Conservation (phyloP, 164 flowering plant species). For the Stephania yunnanensis region DNA sequence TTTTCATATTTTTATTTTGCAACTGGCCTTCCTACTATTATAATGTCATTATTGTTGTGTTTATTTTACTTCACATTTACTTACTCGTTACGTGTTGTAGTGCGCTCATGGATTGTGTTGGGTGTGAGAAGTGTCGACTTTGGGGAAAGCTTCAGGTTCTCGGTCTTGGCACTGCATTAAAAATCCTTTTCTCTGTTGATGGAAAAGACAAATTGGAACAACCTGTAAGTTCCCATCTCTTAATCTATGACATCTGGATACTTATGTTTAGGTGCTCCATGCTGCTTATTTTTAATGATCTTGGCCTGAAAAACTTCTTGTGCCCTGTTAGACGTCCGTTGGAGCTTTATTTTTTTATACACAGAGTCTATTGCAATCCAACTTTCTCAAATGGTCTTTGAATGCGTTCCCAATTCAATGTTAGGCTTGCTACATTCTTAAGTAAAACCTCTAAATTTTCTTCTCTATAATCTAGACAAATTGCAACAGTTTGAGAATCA, state of each 20-base stretch:
- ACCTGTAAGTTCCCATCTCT: constrained; percentile 37
- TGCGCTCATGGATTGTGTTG: constrained; percentile 96
- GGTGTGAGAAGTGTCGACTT: constrained; percentile 97
- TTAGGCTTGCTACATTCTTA: too few species aligned
- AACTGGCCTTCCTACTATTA: background rate
- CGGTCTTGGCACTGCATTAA: constrained; percentile 96
- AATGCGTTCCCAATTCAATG: too few species aligned
- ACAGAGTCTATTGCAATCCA: too few species aligned
- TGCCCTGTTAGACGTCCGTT: too few species aligned
- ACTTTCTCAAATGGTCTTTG: too few species aligned
- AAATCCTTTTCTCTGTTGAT: constrained; percentile 88
- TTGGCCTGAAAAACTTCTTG: too few species aligned
- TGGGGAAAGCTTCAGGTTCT: constrained; percentile 99
- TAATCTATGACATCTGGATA: background rate
- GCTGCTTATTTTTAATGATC: too few species aligned
- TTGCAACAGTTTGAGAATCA: too few species aligned
- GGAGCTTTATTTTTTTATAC: too few species aligned
- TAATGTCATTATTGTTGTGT: background rate
- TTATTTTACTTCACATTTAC: background rate
- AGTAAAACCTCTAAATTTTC: too few species aligned
- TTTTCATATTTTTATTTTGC: background rate
- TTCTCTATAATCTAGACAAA: too few species aligned
- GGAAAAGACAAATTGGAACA: constrained; percentile 36
- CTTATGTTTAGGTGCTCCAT: background rate
- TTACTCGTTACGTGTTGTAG: constrained; percentile 31